A percentile compares a stretch with the other conserved stretches of the same genome.
Conservation (phyloP, 2,329 filamentous ascomycete genomes). For the Cercospora sp. region DNA sequence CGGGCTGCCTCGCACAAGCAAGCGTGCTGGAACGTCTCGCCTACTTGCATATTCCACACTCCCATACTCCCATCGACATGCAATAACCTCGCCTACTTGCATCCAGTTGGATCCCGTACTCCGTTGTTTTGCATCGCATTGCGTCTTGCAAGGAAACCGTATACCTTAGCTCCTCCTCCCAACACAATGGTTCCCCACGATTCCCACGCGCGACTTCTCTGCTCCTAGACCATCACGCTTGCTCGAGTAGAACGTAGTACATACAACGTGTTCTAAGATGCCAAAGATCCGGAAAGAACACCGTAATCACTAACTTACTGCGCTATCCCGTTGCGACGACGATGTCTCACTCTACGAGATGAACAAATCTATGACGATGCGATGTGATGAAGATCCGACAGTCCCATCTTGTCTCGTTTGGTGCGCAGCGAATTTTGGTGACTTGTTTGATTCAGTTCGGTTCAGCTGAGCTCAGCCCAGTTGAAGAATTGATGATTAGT, state of each 20-base stretch:
- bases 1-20: too few species aligned
- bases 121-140: not conserved
- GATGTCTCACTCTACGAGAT: not conserved
- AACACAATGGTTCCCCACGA: not conserved
- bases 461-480: too few species aligned
- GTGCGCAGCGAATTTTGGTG: not conserved
- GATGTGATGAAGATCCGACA: not conserved
- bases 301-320: not conserved
- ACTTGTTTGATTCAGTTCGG: not conserved
- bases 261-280: not conserved
- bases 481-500: too few species aligned
- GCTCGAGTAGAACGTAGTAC: not conserved
- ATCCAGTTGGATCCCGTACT: too few species aligned
- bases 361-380: not conserved
- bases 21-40: too few species aligned
- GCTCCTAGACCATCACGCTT: too few species aligned
- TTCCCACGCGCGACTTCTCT: not conserved
- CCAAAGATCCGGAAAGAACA: not conserved
- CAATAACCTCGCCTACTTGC: too few species aligned
- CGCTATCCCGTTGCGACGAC: not conserved
- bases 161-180: not conserved
- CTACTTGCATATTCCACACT: too few species aligned
- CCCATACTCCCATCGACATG: too few species aligned
- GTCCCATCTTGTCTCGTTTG: not conserved
- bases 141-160: not conserved